phyloP scores from a whole-genome alignment of 2,329 filamentous ascomycete species.

The Cladorrhinum sp. region DNA sequence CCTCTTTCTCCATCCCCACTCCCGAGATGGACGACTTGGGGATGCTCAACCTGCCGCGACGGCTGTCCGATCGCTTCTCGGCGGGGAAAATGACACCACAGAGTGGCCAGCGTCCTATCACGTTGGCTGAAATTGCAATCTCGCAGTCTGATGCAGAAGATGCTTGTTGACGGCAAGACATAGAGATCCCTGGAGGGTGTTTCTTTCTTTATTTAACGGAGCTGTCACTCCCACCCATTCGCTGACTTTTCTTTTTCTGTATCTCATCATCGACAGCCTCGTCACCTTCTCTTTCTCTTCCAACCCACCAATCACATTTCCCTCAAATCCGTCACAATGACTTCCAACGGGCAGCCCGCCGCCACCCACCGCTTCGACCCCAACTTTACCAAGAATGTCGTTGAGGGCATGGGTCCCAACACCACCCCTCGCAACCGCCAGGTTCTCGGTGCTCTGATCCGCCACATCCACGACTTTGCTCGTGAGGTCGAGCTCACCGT shows the following conservation, averaged over 20 bases:
- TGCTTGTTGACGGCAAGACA: slow-evolving; percentile 2
- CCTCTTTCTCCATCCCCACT: slow-evolving; percentile 26
- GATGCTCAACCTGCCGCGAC: slow-evolving; percentile 27
- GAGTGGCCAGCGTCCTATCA: slow-evolving; percentile 24
- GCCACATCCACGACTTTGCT: slow-evolving; percentile 77
- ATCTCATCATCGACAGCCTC: slow-evolving; percentile 2
- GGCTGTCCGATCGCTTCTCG: slow-evolving; percentile 23
- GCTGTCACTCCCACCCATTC: slow-evolving; percentile 1
- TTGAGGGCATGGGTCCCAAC: slow-evolving; percentile 71
- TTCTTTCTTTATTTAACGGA: slow-evolving; percentile 21
- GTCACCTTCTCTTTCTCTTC: background rate
- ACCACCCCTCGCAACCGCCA: slow-evolving; percentile 65
- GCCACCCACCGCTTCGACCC: slow-evolving; percentile 62
- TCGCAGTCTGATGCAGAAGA: background rate
- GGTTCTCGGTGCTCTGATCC: slow-evolving; percentile 66
- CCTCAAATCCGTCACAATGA: slow-evolving; percentile 24
- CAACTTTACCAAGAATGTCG: slow-evolving; percentile 70
- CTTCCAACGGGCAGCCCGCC: slow-evolving; percentile 24
- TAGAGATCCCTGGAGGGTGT: background rate
- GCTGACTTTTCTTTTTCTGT: slow-evolving; percentile 6
- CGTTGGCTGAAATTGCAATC: slow-evolving; percentile 19
- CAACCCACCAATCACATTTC: background rate
- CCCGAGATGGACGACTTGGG: slow-evolving; percentile 23
- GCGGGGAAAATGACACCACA: slow-evolving; percentile 30
- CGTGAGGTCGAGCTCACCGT: slow-evolving; percentile 75